A percentile compares a stretch with the other conserved stretches of the same genome.
These are phyloP conservation scores for Arctium minus DNA, from an alignment of 129 eudicot genomes.

Conservation along the genomic window DNA sequence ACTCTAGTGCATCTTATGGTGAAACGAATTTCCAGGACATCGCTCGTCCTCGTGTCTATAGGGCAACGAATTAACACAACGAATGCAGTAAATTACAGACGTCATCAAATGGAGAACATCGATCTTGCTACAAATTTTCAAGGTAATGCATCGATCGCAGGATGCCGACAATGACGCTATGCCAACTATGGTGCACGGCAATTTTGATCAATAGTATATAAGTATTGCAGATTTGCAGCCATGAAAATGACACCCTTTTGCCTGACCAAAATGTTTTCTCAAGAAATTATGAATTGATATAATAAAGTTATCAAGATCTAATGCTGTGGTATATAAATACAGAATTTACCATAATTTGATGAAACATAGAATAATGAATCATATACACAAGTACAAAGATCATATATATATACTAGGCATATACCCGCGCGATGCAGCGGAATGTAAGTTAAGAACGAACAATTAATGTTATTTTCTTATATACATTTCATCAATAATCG, in stretches of 20 bases:
- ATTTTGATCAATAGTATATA: background rate
- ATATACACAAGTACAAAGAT: background rate
- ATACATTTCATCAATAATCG: too few relatives aligned
- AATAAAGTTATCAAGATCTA: background rate
- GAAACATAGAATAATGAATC: constrained; percentile 8
- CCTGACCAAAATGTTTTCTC: background rate
- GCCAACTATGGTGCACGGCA: background rate
- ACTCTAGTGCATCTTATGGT: too few relatives aligned
- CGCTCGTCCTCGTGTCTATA: too few relatives aligned
- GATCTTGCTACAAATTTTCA: background rate
- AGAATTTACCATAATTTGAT: background rate
- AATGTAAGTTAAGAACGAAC: too few relatives aligned
- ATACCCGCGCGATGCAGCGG: too few relatives aligned
- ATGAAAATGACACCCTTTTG: background rate
- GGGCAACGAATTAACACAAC: too few relatives aligned
- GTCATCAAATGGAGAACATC: too few relatives aligned
- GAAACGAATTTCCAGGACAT: too few relatives aligned
- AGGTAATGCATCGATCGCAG: background rate
- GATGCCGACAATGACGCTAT: background rate
- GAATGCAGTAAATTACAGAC: too few relatives aligned
- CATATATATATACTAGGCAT: background rate
- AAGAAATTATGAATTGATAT: background rate
- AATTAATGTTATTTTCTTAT: too few relatives aligned
- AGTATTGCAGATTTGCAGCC: background rate
- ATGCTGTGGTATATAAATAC: background rate